Base-by-base conservation (phyloP, 345 rosid genomes). In the Moricandia moricandioides region DNA sequence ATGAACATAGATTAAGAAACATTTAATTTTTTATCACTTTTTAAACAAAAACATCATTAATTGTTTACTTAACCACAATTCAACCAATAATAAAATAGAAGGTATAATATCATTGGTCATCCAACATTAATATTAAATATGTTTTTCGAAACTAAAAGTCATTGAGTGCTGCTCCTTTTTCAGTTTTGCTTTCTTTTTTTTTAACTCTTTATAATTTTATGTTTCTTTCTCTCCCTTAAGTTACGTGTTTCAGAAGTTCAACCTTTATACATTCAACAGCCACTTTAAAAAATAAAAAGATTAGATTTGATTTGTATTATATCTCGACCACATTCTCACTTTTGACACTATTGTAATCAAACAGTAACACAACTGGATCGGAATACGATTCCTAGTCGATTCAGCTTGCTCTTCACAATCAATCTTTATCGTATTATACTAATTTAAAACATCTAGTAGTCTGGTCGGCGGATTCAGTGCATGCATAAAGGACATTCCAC, bases 391-490 rank as follows among this genome's bases (percentile, higher is more conserved):
- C 65, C 65, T 30, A 69, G 27, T 37, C 8, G 58, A 62, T 69
- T 69, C 74, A 62, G 57, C 63, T 61, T 68, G 24, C 65, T 62
- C 29, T 62, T 69, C 61, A 40, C 59, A 54, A 47, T 18, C 47
- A 18, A 52, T 17, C 2, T 69, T 62, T 68, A 31, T 59, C 6
- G 7, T 6, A 3, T 34, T 35, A 10, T 59, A 75, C 24, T 59
- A 8, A 24, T 49, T 26, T 10, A 26, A 55, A 65, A 27, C 60
- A 69, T 37, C 8, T 27, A 62, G n/a, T 52, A 39, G 26, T 13
- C 69, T 52, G 21, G 65, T 69, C 70, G 61, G 60, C 70, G 52
- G 65, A 64, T 76, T 70, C 75, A 43, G 34, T 63, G 71, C 66
- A 76, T 64, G 52, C 17, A 14, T 69, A 70, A 31, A 37, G 14